Evolutionary conservation across 1,284 basidiomycete genomes (phyloP).

Genomic region (Cyathus olla): DNA sequence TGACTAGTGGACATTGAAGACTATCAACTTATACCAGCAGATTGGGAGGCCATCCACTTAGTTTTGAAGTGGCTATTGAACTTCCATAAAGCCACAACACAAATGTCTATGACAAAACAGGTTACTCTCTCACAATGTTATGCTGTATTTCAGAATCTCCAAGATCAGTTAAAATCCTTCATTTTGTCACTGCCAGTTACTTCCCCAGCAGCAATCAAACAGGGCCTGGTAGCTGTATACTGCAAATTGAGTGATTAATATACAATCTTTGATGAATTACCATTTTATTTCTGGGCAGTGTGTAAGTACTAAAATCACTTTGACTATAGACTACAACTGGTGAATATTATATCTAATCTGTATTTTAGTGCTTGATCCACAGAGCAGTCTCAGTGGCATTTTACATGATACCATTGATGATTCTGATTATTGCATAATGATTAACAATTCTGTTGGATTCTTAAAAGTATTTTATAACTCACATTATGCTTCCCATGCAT

Average conservation of each 20-base stretch:
- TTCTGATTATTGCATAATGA: too few species aligned
- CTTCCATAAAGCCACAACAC: constrained; percentile 27
- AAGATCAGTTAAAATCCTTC: constrained; percentile 19
- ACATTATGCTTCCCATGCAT: too few species aligned
- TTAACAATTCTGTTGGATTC: too few species aligned
- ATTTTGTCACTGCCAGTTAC: neutral
- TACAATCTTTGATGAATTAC: constrained; percentile 13
- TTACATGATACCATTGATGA: too few species aligned
- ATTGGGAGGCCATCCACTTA: constrained; percentile 28
- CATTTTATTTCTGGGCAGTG: constrained; percentile 12
- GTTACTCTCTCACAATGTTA: constrained; percentile 29
- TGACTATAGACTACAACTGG: too few species aligned
- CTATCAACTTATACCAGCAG: constrained; percentile 13
- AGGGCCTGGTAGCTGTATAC: constrained; percentile 8
- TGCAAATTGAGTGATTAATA: constrained; percentile 19
- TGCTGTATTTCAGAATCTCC: constrained; percentile 30
- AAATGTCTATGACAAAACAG: constrained; percentile 34
- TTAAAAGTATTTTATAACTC: too few species aligned
- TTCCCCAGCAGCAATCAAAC: neutral
- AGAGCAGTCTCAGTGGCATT: too few species aligned
- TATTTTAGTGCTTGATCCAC: too few species aligned
- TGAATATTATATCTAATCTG: too few species aligned
- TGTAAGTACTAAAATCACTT: too few species aligned
- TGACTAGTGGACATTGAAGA: constrained; percentile 14
- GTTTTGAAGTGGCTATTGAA: constrained; percentile 30